Evolutionary conservation across 352 stramenopile species (phyloP).

Genomic region (Globisporangium yorkense): DNA sequence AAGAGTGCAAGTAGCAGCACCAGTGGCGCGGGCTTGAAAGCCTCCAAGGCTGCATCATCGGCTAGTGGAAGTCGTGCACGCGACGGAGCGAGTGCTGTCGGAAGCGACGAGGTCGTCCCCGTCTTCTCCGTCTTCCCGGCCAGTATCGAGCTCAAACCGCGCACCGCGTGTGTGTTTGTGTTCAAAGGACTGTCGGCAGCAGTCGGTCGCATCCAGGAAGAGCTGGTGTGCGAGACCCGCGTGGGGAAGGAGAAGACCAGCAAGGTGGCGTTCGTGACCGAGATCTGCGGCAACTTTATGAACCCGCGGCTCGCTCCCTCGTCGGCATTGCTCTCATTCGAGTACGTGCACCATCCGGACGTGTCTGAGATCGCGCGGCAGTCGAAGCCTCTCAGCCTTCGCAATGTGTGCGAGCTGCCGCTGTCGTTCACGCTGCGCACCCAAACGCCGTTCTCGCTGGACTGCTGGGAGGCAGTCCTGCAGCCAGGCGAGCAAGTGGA

Average conservation of each 20-base stretch:
- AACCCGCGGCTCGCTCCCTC: slow-evolving; percentile 84
- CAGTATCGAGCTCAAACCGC: slow-evolving; percentile 90
- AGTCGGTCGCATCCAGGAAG: slow-evolving; percentile 66
- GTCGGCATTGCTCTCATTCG: slow-evolving; percentile 63
- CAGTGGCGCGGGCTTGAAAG: slow-evolving; percentile 16
- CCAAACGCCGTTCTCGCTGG: slow-evolving; percentile 88
- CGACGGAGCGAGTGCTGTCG: slow-evolving; percentile 5
- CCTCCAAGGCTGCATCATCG: background rate
- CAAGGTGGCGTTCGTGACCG: slow-evolving; percentile 84
- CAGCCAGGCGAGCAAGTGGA: slow-evolving; percentile 68
- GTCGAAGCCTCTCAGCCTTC: slow-evolving; percentile 74
- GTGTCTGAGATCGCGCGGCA: slow-evolving; percentile 55
- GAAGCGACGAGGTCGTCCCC: slow-evolving; percentile 31
- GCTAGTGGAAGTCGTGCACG: slow-evolving; percentile 3
- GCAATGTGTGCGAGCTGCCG: slow-evolving; percentile 84
- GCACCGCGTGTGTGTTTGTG: slow-evolving; percentile 91
- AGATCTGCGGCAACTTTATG: slow-evolving; percentile 89
- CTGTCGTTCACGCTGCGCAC: slow-evolving; percentile 89
- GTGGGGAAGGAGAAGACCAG: slow-evolving; percentile 91
- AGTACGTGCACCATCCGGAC: slow-evolving; percentile 84
- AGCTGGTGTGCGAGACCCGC: slow-evolving; percentile 88
- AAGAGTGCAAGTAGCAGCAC: slow-evolving; percentile 10
- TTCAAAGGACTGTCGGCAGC: slow-evolving; percentile 82
- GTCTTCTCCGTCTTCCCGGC: slow-evolving; percentile 89
- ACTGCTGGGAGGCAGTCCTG: slow-evolving; percentile 87